Base-by-base conservation (phyloP, 2,329 filamentous ascomycete genomes). In the Trichocomaceae sp. region DNA sequence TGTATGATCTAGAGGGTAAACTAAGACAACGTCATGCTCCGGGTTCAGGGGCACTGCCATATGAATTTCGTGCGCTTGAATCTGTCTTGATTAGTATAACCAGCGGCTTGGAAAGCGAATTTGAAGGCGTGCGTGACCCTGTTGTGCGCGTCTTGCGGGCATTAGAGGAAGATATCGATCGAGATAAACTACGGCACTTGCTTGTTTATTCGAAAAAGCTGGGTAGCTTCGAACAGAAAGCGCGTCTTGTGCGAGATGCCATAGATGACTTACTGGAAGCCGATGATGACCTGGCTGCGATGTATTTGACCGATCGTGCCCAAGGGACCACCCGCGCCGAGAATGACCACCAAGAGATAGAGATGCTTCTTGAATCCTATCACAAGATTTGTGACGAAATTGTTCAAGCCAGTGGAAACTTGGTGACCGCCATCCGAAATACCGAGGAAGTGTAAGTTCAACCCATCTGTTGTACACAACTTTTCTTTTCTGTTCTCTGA, bases 351-450 rank as follows among this genome's bases (percentile, higher is more conserved):
- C 93, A 92, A 23, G 93, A 99, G 72, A 88, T 99, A 5, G 93
- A 99, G 74, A 90, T 99, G 84, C 79, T 99, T 48, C 77, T 99
- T 4, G 93, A 99, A 70, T 96, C 90, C 2, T 99, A 99, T 70
- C 90, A 97, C 71, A 97, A 97, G 71, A 86, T 99, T 42, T 92
- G 90, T 62, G 93, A 99, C 68, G 93, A 99, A 76, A 96, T 97
- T 63, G 92, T 96, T 8, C 92, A 99, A 72, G 88, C 95, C 59
- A 90, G 90, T 15, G 88, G 90, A 58, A 97, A 95, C 72, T 73
- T 97, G 61, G 91, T 97, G 54, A 92, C 88, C 9, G 90, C 89
- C 61, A 99, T 99, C 69, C 83, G 93, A 63, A 99, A 97, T 72
- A 99, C 93, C 0, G 93, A 99, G 73, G 93, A 99, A 75, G 95